These are phyloP conservation scores for Cucurbita moschata DNA, from an alignment of 306 rosid genomes.

Conservation along the genomic window DNA sequence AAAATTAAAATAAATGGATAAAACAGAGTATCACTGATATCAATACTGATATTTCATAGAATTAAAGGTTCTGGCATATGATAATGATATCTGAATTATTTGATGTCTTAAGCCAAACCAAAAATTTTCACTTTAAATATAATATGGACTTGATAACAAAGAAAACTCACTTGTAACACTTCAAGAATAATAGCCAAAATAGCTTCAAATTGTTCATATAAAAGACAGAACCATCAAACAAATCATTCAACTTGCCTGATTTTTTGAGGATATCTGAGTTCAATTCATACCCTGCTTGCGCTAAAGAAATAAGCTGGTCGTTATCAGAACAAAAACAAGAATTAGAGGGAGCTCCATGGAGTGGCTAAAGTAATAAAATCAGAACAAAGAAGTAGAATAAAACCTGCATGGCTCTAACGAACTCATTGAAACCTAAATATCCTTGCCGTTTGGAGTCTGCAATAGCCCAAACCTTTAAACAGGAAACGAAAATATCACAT, in stretches of 20 bases:
- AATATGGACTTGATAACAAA: neutral
- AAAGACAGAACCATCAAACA: neutral
- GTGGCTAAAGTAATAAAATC: neutral
- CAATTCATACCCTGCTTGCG: conserved; percentile 60
- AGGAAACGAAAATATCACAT: neutral
- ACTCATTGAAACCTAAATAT: conserved; percentile 50
- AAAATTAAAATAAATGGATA: neutral
- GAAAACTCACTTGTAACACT: neutral
- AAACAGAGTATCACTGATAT: neutral
- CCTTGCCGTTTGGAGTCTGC: conserved; percentile 74
- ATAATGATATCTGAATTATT: neutral
- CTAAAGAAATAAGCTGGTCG: conserved; percentile 57
- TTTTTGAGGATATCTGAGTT: conserved; percentile 40
- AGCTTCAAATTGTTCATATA: neutral
- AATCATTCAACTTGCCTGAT: conserved; percentile 33
- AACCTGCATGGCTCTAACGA: conserved; percentile 82
- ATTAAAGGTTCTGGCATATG: neutral
- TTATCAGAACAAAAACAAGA: neutral
- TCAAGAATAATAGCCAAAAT: neutral
- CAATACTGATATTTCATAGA: neutral
- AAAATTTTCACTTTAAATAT: neutral
- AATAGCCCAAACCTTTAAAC: conserved; percentile 55
- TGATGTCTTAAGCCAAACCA: neutral
- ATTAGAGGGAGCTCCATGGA: neutral
- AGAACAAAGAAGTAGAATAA: neutral